Evolutionary conservation across 2,329 filamentous ascomycete genomes (phyloP), one percentile per base, ranked within the genome.

Genomic region (Didymella segeticola): DNA sequence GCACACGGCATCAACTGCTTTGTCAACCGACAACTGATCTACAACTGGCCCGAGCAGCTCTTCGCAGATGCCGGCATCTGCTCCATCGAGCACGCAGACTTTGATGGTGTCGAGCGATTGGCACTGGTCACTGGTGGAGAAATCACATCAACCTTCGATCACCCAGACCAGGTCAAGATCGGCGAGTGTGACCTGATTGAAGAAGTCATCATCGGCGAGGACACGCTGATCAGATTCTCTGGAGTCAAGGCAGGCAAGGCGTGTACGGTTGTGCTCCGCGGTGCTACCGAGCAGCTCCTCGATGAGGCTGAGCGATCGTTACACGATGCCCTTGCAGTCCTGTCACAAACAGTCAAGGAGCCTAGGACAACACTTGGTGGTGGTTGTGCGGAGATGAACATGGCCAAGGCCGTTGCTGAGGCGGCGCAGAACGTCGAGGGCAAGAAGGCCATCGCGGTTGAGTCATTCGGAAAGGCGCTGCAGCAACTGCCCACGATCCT

Each of bases 11-110:
- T 99, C 80, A 99, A 99, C 85, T 98, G 95, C 83, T 99, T 99
- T 78, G 96, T 99, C 78, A 99, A 99, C 85, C 85, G 95, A 67
- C 95, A 99, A 77, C 86, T 99, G 61, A 99, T 99, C 80, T 99
- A 99, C 84, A 99, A 99, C 83, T 99, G 95, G 95, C 95, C 95
- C 5, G 95, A 99, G 79, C 95, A 99, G 79, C 88, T 99, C 39
- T 99, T 99, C 73, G 92, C 93, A 29, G 95, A 99, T 75, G 93
- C 93, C 7, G 95, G 95, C 58, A 98, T 99, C 78, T 90, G 96
- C 83, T 96, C 92, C 23, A 99, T 99, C 67, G 95, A 99, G 81
- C 95, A 99, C 76, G 95, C 95, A 63, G 95, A 99, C 79, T 99
- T 99, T 72, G 95, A 99, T 73, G 95, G 95, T 61, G 96, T 99